Conservation (phyloP, 345 rosid genomes). For the Luvunga scandens region DNA sequence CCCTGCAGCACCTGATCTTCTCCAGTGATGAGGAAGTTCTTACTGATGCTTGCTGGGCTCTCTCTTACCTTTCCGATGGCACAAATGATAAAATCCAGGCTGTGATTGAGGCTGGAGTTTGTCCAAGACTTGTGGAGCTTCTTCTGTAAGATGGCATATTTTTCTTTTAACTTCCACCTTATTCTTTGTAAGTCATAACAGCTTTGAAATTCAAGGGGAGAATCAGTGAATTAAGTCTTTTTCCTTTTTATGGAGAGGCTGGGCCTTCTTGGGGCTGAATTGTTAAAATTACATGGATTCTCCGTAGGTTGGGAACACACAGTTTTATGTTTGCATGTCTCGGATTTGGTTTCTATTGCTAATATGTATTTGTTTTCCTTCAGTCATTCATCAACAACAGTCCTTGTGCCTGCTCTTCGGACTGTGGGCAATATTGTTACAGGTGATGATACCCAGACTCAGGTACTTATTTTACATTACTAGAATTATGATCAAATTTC, state of each 20-base stretch:
- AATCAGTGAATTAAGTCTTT: not conserved
- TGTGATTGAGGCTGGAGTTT: slow-evolving; percentile 37
- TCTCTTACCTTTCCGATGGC: slow-evolving; percentile 42
- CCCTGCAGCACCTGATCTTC: slow-evolving; percentile 25
- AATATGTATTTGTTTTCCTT: not conserved
- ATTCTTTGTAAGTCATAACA: not conserved
- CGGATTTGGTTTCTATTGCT: not conserved
- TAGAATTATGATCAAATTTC: not conserved
- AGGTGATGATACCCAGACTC: slow-evolving; percentile 36
- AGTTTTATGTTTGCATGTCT: not conserved
- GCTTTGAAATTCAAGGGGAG: not conserved
- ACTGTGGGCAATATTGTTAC: slow-evolving; percentile 39
- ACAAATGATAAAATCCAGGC: slow-evolving; percentile 36
- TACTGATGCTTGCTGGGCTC: slow-evolving; percentile 42
- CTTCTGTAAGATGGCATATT: slow-evolving; percentile 24
- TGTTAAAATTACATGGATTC: no score
- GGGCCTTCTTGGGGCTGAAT: not conserved
- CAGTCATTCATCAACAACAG: slow-evolving; percentile 28
- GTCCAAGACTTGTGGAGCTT: slow-evolving; percentile 37
- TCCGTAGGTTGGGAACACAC: not conserved
- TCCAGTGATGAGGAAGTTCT: slow-evolving; percentile 35
- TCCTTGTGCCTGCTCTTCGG: slow-evolving; percentile 34
- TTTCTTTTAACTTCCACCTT: not conserved
- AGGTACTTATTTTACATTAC: slow-evolving; percentile 19
- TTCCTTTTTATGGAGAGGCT: not conserved